Percentiles rank a stretch among this genome's conserved stretches.
Conservation (phyloP, 2,329 filamentous ascomycete species). For the Pseudogymnoascus sp. region DNA sequence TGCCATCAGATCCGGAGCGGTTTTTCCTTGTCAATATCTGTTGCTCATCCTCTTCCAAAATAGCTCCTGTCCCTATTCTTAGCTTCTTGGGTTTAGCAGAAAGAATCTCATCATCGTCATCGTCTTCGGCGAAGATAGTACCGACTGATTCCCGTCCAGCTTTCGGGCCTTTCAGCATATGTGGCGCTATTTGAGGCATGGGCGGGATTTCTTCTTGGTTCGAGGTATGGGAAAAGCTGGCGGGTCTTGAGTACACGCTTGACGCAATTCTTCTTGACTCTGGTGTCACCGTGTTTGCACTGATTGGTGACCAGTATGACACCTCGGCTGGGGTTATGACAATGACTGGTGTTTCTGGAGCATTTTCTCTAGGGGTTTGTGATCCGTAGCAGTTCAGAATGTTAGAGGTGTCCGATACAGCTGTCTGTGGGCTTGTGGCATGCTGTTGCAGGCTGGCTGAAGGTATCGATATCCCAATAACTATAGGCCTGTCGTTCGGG, state of each 20-base stretch:
- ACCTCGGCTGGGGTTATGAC: conserved; percentile 42
- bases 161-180: conserved; percentile 22
- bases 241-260: conserved; percentile 49
- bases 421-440: conserved; percentile 43
- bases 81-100: conserved; percentile 11
- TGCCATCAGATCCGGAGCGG: neutral
- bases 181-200: conserved; percentile 46
- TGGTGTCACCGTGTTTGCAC: conserved; percentile 12
- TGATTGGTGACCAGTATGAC: conserved; percentile 25
- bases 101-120: conserved; percentile 9
- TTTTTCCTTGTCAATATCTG: conserved; percentile 27
- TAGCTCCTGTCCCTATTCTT: conserved; percentile 43
- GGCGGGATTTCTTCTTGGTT: conserved; percentile 42
- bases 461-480: conserved; percentile 62
- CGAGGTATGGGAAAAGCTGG: conserved; percentile 28
- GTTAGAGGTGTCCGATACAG: conserved; percentile 20
- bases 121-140: conserved; percentile 23
- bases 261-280: conserved; percentile 16
- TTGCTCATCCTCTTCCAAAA: conserved; percentile 62
- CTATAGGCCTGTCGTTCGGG: conserved; percentile 61
- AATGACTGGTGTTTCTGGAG: conserved; percentile 39
- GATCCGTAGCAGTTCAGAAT: conserved; percentile 19
- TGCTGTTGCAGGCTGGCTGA: conserved; percentile 40
- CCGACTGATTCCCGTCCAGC: conserved; percentile 23
- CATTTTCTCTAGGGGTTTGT: conserved; percentile 16